Evolutionary conservation across 768 basidiomycete species (phyloP).

Genomic region (Serendipita indica): DNA sequence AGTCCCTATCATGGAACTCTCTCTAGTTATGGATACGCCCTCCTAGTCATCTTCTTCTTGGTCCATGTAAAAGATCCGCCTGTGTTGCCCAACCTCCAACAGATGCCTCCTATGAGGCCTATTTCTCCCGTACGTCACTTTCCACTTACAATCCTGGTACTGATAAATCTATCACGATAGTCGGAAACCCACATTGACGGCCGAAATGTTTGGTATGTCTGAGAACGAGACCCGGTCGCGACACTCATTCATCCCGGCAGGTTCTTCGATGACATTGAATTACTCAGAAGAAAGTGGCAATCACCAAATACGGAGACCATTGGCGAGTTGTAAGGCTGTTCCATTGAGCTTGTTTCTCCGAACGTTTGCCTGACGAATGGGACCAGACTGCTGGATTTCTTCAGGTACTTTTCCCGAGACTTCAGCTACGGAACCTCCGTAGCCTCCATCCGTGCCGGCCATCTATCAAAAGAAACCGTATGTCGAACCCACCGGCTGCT

Average conservation of each 20-base stretch:
- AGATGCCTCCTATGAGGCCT: slow-evolving; percentile 81
- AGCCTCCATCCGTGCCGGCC: slow-evolving; percentile 76
- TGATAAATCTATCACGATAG: slow-evolving; percentile 24
- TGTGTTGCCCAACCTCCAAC: slow-evolving; percentile 89
- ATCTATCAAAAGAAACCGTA: slow-evolving; percentile 60
- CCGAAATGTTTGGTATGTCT: slow-evolving; percentile 60
- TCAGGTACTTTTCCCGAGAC: slow-evolving; percentile 88
- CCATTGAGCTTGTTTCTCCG: not conserved
- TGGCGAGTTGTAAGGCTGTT: slow-evolving; percentile 73
- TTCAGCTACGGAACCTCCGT: slow-evolving; percentile 86
- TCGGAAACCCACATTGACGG: slow-evolving; percentile 70
- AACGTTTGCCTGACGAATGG: not conserved
- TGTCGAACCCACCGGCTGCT: not conserved
- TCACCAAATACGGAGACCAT: slow-evolving; percentile 87
- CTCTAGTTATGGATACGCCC: slow-evolving; percentile 92
- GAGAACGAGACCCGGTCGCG: not conserved
- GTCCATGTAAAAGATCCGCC: slow-evolving; percentile 96
- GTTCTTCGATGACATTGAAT: slow-evolving; percentile 97
- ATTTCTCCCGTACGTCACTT: slow-evolving; percentile 47
- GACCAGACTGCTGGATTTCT: slow-evolving; percentile 88
- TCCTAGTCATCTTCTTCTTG: slow-evolving; percentile 95
- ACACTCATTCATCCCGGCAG: slow-evolving; percentile 24
- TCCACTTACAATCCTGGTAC: slow-evolving; percentile 14
- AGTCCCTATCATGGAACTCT: slow-evolving; percentile 95
- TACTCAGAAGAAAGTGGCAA: slow-evolving; percentile 81